Conservation (phyloP, 2,329 filamentous ascomycete species). For the Aspergillus sojae region DNA sequence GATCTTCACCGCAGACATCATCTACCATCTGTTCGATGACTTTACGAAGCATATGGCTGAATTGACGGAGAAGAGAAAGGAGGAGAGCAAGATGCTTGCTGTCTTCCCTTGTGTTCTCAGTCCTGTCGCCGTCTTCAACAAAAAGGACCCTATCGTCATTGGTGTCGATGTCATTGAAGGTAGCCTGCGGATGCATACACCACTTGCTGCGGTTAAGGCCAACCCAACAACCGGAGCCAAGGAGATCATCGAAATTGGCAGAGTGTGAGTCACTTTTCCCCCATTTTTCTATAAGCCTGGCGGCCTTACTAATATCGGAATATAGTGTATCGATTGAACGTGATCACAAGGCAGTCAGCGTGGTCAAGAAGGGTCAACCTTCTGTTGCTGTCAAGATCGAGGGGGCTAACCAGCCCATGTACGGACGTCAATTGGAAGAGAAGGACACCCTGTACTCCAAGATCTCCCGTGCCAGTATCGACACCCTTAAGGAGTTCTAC, state of each 20-base stretch:
- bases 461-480: slow-evolving; percentile 85
- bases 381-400: slow-evolving; percentile 98
- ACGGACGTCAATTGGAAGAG: slow-evolving; percentile 94
- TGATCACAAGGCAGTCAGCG: slow-evolving; percentile 89
- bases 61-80: slow-evolving; percentile 87
- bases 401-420: slow-evolving; percentile 86
- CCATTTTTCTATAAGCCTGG: not conserved
- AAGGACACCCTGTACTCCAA: slow-evolving; percentile 83
- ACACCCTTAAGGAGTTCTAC: slow-evolving; percentile 96
- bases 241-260: slow-evolving; percentile 80
- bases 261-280: slow-evolving; percentile 72
- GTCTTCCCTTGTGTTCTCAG: slow-evolving; percentile 95
- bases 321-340: slow-evolving; percentile 89
- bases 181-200: slow-evolving; percentile 81
- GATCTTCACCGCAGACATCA: slow-evolving; percentile 98
- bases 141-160: slow-evolving; percentile 91
- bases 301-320: slow-evolving; percentile 23
- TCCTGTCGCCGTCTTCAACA: slow-evolving; percentile 96
- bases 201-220: slow-evolving; percentile 81
- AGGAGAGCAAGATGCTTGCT: slow-evolving; percentile 90
- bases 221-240: slow-evolving; percentile 78
- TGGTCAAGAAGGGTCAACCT: slow-evolving; percentile 96
- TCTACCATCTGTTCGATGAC: slow-evolving; percentile 96
- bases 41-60: slow-evolving; percentile 95
- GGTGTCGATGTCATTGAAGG: slow-evolving; percentile 96